Conservation (phyloP, 257 asterid genomes). For the Capsicum chinense region DNA sequence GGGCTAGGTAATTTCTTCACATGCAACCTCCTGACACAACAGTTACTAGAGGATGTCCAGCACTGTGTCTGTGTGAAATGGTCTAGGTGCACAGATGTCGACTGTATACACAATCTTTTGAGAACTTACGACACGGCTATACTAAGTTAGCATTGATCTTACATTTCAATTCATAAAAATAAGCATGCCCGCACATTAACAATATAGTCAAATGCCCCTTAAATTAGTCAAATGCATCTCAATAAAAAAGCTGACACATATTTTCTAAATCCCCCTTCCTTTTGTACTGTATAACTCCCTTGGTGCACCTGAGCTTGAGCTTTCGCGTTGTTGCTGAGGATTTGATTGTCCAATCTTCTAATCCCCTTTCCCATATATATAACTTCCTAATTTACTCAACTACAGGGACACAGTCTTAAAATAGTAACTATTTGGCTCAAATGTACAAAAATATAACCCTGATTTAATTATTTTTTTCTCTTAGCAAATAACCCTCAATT, state of each 20-base stretch:
- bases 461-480: not conserved
- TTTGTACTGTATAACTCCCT: not conserved
- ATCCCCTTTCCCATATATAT: too few species aligned
- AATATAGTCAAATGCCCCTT: not conserved
- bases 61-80: not conserved
- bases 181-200: not conserved
- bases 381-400: not conserved
- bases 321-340: too few species aligned
- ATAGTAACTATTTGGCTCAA: not conserved
- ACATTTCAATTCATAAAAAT: not conserved
- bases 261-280: not conserved
- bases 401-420: not conserved
- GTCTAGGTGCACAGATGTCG: not conserved
- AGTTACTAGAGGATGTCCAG: not conserved
- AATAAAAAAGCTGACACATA: not conserved
- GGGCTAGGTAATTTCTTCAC: not conserved
- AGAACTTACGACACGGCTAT: not conserved
- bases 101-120: not conserved
- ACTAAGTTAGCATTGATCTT: not conserved
- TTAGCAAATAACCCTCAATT: not conserved
- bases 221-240: not conserved
- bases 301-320: too few species aligned
- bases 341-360: too few species aligned
- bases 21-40: not conserved
- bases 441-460: not conserved